A percentile compares a stretch with the other conserved stretches of the same genome.
phyloP scores from a whole-genome alignment of 768 basidiomycete species.

The Macrolepiota albuminosa region DNA sequence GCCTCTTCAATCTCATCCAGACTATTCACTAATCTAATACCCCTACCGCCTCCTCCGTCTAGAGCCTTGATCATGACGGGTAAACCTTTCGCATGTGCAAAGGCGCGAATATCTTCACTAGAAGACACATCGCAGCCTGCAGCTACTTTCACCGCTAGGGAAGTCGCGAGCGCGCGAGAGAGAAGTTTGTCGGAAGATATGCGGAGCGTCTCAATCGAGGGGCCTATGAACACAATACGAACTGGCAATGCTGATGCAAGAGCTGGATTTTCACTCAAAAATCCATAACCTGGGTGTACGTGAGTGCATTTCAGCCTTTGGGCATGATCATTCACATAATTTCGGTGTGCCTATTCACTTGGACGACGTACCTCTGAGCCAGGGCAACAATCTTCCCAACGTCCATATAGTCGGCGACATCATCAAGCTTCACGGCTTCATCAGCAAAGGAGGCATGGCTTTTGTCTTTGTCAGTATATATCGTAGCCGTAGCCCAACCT shows the following conservation, averaged over 20 bases:
- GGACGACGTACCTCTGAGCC: constrained; percentile 20
- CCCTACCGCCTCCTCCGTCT: constrained; percentile 86
- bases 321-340: not conserved
- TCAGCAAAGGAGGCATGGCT: constrained; percentile 80
- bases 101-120: constrained; percentile 22
- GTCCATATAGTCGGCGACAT: constrained; percentile 43
- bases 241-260: constrained; percentile 78
- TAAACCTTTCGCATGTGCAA: constrained; percentile 26
- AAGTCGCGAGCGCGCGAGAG: constrained; percentile 28
- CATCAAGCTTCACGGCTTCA: constrained; percentile 83
- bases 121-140: constrained; percentile 24
- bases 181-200: constrained; percentile 46
- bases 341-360: not conserved
- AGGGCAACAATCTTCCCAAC: constrained; percentile 25
- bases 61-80: constrained; percentile 88
- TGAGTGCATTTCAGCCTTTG: constrained; percentile 30
- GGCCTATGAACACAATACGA: constrained; percentile 72
- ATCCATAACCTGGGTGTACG: constrained; percentile 65
- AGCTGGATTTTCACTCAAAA: constrained; percentile 80
- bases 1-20: constrained; percentile 68
- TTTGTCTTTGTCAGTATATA: constrained; percentile 82
- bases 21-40: constrained; percentile 81
- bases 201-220: constrained; percentile 74
- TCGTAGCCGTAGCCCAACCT: constrained; percentile 76
- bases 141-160: constrained; percentile 26